Evolutionary conservation across 2,329 filamentous ascomycete species (phyloP).

Genomic region (Scleromitrula shiraiana): DNA sequence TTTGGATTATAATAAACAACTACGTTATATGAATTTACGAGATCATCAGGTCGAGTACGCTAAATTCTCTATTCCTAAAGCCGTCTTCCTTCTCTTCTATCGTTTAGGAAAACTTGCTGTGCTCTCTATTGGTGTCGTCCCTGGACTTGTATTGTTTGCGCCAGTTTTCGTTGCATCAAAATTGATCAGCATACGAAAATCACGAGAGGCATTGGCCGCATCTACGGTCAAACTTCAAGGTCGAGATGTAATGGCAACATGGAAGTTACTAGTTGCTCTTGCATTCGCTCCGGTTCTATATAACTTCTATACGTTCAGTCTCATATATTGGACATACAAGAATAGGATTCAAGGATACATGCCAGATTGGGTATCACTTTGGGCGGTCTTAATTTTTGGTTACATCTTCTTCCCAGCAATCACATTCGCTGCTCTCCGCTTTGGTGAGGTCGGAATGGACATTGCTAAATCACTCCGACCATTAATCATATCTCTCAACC

Average conservation of each 20-base stretch:
- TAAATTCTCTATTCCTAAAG: conserved; percentile 50
- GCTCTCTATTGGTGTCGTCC: conserved; percentile 71
- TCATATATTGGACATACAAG: conserved; percentile 69
- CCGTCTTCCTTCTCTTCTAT: conserved; percentile 65
- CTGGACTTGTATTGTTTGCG: conserved; percentile 77
- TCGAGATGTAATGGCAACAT: conserved; percentile 84
- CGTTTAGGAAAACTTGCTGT: conserved; percentile 68
- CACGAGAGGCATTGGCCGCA: conserved; percentile 71
- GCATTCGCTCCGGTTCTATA: conserved; percentile 77
- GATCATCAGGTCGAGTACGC: conserved; percentile 17
- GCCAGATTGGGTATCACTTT: conserved; percentile 72
- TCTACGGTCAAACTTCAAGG: conserved; percentile 85
- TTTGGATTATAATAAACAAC: conserved; percentile 56
- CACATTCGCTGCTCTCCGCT: conserved; percentile 86
- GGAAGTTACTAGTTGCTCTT: conserved; percentile 77
- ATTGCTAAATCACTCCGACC: conserved; percentile 92
- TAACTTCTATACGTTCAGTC: conserved; percentile 67
- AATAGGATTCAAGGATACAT: conserved; percentile 79
- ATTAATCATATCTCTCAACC: conserved; percentile 75
- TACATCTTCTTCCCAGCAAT: conserved; percentile 78
- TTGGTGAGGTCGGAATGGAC: conserved; percentile 98
- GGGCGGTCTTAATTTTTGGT: conserved; percentile 64
- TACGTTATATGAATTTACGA: conserved; percentile 13
- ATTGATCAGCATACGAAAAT: conserved; percentile 63
- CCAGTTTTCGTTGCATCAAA: conserved; percentile 82